Percentiles rank a stretch among this genome's conserved stretches.
Conservation (phyloP, 2,329 filamentous ascomycete genomes). For the Penicillium sumatraense region DNA sequence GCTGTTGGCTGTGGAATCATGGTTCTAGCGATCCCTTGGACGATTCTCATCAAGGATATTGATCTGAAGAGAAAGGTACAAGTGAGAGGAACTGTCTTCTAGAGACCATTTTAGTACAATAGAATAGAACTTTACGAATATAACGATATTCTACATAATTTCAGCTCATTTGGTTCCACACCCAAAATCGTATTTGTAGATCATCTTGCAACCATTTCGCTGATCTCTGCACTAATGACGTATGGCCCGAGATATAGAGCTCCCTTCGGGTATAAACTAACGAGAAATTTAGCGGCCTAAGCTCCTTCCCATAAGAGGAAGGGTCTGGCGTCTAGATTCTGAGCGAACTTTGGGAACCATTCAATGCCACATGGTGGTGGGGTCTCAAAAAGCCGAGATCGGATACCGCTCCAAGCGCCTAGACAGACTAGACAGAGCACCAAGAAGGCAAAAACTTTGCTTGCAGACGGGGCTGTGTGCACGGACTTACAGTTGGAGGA, state of each 20-base stretch:
- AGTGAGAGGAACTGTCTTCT: constrained; percentile 57
- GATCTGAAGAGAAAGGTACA: constrained; percentile 56
- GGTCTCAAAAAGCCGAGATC: constrained; percentile 6
- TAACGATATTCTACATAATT: neutral
- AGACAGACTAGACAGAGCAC: neutral
- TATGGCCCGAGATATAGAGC: neutral
- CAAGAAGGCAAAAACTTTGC: neutral
- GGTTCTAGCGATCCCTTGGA: constrained; percentile 48
- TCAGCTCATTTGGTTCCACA: neutral
- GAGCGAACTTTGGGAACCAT: neutral
- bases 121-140: neutral
- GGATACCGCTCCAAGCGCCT: constrained; percentile 4
- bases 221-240: neutral
- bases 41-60: constrained; percentile 55
- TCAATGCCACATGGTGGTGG: constrained; percentile 4
- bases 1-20: constrained; percentile 55
- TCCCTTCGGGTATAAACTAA: neutral
- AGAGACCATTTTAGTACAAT: neutral
- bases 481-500: constrained; percentile 1
- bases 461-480: neutral
- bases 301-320: neutral
- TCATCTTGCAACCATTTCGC: neutral
- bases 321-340: constrained; percentile 1
- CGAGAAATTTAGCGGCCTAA: neutral
- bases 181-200: neutral